Base-by-base conservation (phyloP, 2,329 filamentous ascomycete genomes). In the Xylogone sp. region DNA sequence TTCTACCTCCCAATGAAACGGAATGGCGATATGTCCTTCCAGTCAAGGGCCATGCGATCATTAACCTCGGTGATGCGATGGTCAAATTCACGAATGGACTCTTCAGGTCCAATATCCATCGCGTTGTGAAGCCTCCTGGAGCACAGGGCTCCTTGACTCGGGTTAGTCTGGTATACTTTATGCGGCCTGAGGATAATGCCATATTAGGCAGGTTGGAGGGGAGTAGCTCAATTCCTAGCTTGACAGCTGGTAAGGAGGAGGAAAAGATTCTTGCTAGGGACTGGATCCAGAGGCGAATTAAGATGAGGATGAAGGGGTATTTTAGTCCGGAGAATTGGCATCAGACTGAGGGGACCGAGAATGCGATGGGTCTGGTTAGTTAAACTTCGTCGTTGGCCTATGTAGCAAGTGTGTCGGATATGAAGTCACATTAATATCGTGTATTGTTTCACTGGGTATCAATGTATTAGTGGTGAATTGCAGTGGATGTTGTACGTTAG, bases 81-180 rank as follows among this genome's bases (percentile, higher is more conserved):
- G 63, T 65, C 13, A 63, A 67, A 42, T 69, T 65, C 42, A 66
- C 65, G 1, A 58, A 59, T 34, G 67, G 68, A 2, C 39, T 69
- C 22, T 53, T 70, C 19, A 60, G 63, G 22, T 63, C 59, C 27
- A 66, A 65, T 43, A 57, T 68, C n/a, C 68, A 69, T 56, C 59
- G 68, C 1, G 67, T 69, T 12, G 62, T 66, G 1, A 58, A 55
- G 20, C 62, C 67, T 1, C 67, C 65, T 13, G 67, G 61, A 3
- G 45, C 57, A 16, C 62, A 64, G 45, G 59, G 49, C 1, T 44
- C 21, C 2, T 47, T 56, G 19, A 59, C 53, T 5, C 66, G 79
- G 49, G 77, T 74, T 59, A 79, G 76, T 62, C 56, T 82, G 19
- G 78, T 81, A 9, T 81, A 81, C 58, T 82, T 82, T 62, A 66